Base-by-base conservation (phyloP, 2,329 filamentous ascomycete genomes). In the Fusarium keratoplasticum region DNA sequence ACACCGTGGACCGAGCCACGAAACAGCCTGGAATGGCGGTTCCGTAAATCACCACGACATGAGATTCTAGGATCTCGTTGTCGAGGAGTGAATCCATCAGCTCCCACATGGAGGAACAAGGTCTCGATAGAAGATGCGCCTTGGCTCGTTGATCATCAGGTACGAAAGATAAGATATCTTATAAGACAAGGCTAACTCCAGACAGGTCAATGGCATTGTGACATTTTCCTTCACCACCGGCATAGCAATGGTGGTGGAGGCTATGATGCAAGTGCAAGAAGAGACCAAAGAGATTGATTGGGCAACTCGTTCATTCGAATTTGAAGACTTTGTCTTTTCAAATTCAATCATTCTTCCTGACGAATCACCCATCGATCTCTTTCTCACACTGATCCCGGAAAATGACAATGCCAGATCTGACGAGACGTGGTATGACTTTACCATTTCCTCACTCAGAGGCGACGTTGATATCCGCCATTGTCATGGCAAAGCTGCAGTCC, bases 321-420 rank as follows among this genome's bases (percentile, higher is more conserved):
- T 76, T 20, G 63, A 77, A 62, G 74, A 76, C 33, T 76, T 76
- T 64, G 64, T 76, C 61, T 76, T 76, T 57, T 76, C 74, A 6
- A 76, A 76, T 55, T 76, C 74, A 1, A 76, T 76, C n/a, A 76
- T 76, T 54, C 74, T 76, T 59, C 74, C 74, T 18, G 74, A 76
- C 8, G 74, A 76, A 5, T 27, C 59, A 1, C 70, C 62, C 1
- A 76, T 76, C 5, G 70, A 76, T 18, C 74, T 76, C 3, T 76
- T 76, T 63, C 74, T 76, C 25, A 76, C 74, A 9, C 52, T 76
- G 8, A 60, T 76, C 16, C 74, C 72, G 9, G 63, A 67, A 33
- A 75, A 33, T 8, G 74, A 77, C 14, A 70, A 74, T 31, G 22
- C 20, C 47, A 68, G 52, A 58, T 75, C 74, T 0, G 72, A 72